These are phyloP conservation scores for Metarhizium rileyi DNA, from an alignment of 2,329 filamentous ascomycete species.

Conservation along the genomic window DNA sequence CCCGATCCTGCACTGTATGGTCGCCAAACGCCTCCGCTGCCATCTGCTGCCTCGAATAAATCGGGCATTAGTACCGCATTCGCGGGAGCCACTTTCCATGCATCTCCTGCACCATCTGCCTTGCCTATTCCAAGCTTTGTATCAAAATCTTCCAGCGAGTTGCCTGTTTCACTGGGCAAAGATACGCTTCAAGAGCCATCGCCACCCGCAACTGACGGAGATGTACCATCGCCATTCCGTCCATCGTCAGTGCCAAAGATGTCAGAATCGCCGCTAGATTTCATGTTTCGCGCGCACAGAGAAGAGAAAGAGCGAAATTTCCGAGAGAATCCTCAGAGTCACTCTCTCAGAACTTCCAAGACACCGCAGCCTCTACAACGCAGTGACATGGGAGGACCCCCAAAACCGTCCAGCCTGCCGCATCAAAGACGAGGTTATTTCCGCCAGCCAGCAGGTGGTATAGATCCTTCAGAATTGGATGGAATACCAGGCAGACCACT, in stretches of 20 bases:
- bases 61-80: conserved; percentile 52
- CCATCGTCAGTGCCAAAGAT: conserved; percentile 21
- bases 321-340: conserved; percentile 27
- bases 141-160: conserved; percentile 63
- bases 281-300: conserved; percentile 82
- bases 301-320: conserved; percentile 58
- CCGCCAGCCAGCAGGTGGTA: conserved; percentile 14
- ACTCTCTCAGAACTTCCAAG: conserved; percentile 15
- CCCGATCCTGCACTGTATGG: conserved; percentile 31
- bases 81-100: conserved; percentile 89
- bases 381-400: conserved; percentile 12
- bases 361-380: not conserved
- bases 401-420: conserved; percentile 15
- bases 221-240: conserved; percentile 37
- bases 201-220: conserved; percentile 42
- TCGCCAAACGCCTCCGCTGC: conserved; percentile 32
- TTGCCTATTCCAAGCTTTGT: conserved; percentile 84
- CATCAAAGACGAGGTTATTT: conserved; percentile 16
- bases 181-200: conserved; percentile 31
- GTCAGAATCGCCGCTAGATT: conserved; percentile 70
- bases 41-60: conserved; percentile 33
- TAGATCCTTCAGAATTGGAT: conserved; percentile 48
- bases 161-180: conserved; percentile 32
- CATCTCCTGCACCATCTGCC: conserved; percentile 82
- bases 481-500: conserved; percentile 43